These are phyloP conservation scores for Elsinoe necatrix DNA, from an alignment of 2,329 filamentous ascomycete genomes.

Conservation along the genomic window DNA sequence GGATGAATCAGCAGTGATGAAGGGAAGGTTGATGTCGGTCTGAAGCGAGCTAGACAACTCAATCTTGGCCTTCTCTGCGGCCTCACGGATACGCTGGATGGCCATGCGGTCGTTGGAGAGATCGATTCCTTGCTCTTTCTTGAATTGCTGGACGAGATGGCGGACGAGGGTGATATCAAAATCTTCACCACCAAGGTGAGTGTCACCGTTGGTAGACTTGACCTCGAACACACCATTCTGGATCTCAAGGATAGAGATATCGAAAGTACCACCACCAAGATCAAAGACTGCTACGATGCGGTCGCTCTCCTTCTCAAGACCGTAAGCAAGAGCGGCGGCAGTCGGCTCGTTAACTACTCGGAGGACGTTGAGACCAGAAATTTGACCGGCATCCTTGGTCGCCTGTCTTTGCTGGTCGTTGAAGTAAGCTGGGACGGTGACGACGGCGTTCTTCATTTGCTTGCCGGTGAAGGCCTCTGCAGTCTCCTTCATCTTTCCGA, in stretches of 20 bases:
- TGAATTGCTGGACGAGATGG: conserved; percentile 89
- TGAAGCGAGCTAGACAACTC: conserved; percentile 91
- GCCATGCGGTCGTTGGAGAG: conserved; percentile 91
- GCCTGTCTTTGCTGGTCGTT: conserved; percentile 97
- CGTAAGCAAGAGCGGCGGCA: conserved; percentile 89
- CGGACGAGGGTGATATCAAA: conserved; percentile 93
- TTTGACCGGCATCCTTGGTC: conserved; percentile 96
- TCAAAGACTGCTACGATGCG: conserved; percentile 91
- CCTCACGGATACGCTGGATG: conserved; percentile 97
- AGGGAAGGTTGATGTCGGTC: conserved; percentile 96
- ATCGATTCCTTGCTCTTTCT: conserved; percentile 89
- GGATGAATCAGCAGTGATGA: conserved; percentile 92
- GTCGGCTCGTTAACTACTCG: conserved; percentile 98
- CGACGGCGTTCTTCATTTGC: conserved; percentile 88
- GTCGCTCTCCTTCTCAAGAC: conserved; percentile 89
- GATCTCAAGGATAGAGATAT: conserved; percentile 96
- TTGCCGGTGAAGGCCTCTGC: conserved; percentile 88
- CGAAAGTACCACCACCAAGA: conserved; percentile 96
- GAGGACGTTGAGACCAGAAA: conserved; percentile 89
- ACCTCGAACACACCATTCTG: conserved; percentile 98
- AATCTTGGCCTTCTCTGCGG: conserved; percentile 98
- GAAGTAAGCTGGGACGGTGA: conserved; percentile 97
- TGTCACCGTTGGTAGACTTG: conserved; percentile 98
- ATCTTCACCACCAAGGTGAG: conserved; percentile 95
- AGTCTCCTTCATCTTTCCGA: conserved; percentile 99